Base-by-base conservation (phyloP, 768 basidiomycete species). In the Megacollybia marginata region DNA sequence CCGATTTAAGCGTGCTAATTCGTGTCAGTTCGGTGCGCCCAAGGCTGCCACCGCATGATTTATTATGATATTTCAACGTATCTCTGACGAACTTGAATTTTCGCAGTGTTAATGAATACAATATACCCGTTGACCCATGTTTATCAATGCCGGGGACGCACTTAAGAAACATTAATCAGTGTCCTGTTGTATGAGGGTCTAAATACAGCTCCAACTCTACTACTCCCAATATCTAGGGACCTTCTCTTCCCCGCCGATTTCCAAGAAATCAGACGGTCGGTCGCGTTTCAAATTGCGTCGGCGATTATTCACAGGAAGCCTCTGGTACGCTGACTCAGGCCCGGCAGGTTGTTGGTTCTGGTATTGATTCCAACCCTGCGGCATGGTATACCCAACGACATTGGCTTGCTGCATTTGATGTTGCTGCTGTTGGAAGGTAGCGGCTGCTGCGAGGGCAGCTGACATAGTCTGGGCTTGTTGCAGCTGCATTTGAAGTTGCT, bases 241-340 rank as follows among this genome's bases (percentile, higher is more conserved):
- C 65, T 91, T 89, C 55, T 62, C 72, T 51, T 83, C 81, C 12
- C 73, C 77, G 2, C 79, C 79, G 10, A 88, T 75, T 58, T 91
- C 89, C 59, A 89, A 64, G 59, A 92, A 92, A 65, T 92, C 90
- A 4, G 85, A 83, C 1, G 89, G 89, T 43, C 89, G 72, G 31
- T 92, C 90, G 9, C 89, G 76, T 66, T 92, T 91, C 55, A 88
- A 59, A 56, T 81, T 82, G 59, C 86, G 71, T 48, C 89, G 76
- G 51, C 89, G 75, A 58, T 88, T 89, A 59, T 91, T 92, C 48
- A 92, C 67, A 31, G 89, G 89, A 45, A 90, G 60, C 33, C 90
- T 75, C 62, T 92, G 90, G 62, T 92, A 92, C n/a, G 89, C 85
- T 6, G 88, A 91, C 54, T 92, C 89, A 59, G 82, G 80, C 6